Evolutionary conservation across 2,329 filamentous ascomycete genomes (phyloP).

Genomic region (Penicillium sp.): DNA sequence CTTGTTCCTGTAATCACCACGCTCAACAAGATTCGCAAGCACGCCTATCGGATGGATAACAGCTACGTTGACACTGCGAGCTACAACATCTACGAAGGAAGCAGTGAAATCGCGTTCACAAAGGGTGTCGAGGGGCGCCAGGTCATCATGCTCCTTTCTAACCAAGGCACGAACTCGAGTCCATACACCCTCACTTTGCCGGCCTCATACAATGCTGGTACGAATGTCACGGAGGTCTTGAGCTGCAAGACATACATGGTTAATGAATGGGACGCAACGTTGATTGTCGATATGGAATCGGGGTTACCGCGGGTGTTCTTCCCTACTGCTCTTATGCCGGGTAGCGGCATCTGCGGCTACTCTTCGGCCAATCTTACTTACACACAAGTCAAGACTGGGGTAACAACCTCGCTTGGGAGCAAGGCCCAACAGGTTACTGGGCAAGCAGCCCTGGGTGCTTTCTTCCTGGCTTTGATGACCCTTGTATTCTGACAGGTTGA

Average conservation of each 20-base stretch:
- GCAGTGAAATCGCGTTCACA: slow-evolving; percentile 45
- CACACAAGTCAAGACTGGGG: slow-evolving; percentile 1
- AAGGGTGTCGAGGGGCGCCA: slow-evolving; percentile 46
- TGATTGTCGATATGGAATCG: slow-evolving; percentile 30
- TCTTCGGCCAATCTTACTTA: slow-evolving; percentile 8
- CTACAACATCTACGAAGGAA: slow-evolving; percentile 16
- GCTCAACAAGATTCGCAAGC: slow-evolving; percentile 47
- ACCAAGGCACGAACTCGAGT: slow-evolving; percentile 36
- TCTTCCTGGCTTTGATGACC: slow-evolving; percentile 1
- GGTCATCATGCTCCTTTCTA: slow-evolving; percentile 48
- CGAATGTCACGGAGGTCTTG: slow-evolving; percentile 29
- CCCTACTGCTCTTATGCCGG: slow-evolving; percentile 27
- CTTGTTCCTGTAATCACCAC: slow-evolving; percentile 42
- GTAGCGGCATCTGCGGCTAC: slow-evolving; percentile 34
- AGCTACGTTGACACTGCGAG: slow-evolving; percentile 40
- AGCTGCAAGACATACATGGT: slow-evolving; percentile 30
- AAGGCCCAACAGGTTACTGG: neutral
- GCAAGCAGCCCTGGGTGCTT: neutral
- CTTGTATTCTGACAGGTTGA: neutral
- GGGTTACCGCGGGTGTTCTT: slow-evolving; percentile 35
- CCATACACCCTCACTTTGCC: slow-evolving; percentile 33
- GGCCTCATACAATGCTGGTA: slow-evolving; percentile 27
- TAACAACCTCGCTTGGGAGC: neutral
- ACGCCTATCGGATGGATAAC: slow-evolving; percentile 36
- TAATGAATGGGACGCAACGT: slow-evolving; percentile 19